Conservation (phyloP, 345 rosid species). For the Hibiscus syriacus region DNA sequence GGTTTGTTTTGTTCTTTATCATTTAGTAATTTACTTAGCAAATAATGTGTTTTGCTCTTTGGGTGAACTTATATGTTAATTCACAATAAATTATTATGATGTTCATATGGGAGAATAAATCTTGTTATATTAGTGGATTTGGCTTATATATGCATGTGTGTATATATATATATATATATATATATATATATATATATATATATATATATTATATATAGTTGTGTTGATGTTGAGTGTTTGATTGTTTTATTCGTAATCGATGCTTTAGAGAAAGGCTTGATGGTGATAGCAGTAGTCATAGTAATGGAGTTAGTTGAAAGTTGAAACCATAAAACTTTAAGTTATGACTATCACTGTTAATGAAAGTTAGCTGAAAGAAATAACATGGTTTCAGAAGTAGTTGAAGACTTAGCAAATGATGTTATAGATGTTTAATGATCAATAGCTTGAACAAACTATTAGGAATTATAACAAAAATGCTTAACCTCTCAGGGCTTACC, state of each 20-base stretch:
- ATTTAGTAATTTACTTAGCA: background rate
- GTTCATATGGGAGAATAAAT: background rate
- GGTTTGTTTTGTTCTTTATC: background rate
- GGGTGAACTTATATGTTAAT: background rate
- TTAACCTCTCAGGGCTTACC: no score
- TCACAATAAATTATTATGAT: background rate
- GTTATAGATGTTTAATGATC: background rate
- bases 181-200: no score
- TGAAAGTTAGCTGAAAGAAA: slow-evolving; percentile 1
- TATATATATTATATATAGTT: no score
- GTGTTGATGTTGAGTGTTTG: no score
- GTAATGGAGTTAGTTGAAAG: slow-evolving; percentile 1
- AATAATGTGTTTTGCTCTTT: no score
- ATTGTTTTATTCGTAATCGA: no score
- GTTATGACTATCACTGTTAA: background rate
- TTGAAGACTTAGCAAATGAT: background rate
- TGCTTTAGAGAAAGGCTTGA: background rate
- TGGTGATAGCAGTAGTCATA: background rate
- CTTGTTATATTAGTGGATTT: background rate
- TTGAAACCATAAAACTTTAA: slow-evolving; percentile 1
- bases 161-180: no score
- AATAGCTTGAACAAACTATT: background rate
- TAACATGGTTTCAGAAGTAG: background rate
- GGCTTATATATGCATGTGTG: no score
- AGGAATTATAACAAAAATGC: background rate